Evolutionary conservation across 257 asterid species (phyloP), one percentile per base, ranked within the genome.

Genomic region (Lantana camara): DNA sequence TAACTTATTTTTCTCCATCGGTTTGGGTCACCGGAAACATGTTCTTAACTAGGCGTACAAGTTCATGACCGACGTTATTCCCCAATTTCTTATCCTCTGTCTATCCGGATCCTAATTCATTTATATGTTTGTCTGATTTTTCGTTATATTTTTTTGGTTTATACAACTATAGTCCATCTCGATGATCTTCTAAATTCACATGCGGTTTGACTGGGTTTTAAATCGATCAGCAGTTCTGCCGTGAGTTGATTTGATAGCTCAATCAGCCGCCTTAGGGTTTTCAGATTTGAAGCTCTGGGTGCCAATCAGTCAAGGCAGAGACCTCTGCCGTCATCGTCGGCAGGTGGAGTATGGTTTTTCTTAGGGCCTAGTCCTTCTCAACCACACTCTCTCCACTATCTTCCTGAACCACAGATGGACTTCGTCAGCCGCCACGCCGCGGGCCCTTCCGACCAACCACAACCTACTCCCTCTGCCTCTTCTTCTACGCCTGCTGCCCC

Each of bases 261-360:
- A 46, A 74, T 59, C 19, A n/a, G 24, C 55, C 72, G 40, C 27
- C 64, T 42, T 76, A 77, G 82, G 78, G 82, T 70, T 80, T 76
- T 64, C 73, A 38, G 70, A 79, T 66, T 74, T 75, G 91, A 69
- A 90, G 99, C 93, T 80, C 97, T 94, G 97, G 99, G 99, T 94
- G 97, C 97, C 87, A 82, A 88, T 81, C 96, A 88, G 90, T 90
- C 97, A 1, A 83, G 93, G 90, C 92, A 77, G 88, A 79, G 79
- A 68, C 96, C 90, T 94, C 86, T 83, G 83, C 85, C 95, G 77
- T 70, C 88, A 12, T 60, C 83, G 54, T 46, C 90, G 89, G 94
- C 90, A 73, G 98, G 98, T 79, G 95, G 91, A 75, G 52, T 74
- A 90, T 93, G 99, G 99, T 88, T 70, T 70, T 83, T 93, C 64